Conservation (phyloP, 2,329 filamentous ascomycete genomes). For the Arachnopeziza araneosa region DNA sequence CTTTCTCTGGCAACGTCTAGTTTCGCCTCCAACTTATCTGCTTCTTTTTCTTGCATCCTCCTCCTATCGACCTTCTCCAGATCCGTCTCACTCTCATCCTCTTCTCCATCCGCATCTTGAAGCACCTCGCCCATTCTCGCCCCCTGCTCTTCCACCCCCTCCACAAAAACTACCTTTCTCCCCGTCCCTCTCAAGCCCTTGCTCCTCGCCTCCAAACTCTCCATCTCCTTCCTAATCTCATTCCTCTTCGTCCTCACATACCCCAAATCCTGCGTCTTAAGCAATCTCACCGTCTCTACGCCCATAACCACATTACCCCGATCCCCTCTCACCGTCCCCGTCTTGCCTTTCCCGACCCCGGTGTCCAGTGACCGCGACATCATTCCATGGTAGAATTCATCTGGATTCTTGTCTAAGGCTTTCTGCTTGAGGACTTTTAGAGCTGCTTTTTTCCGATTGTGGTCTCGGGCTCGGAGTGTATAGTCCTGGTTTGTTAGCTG, state of each 20-base stretch:
- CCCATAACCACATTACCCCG: slow-evolving; percentile 51
- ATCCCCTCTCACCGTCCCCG: slow-evolving; percentile 51
- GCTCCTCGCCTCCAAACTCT: slow-evolving; percentile 47
- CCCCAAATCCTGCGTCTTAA: slow-evolving; percentile 65
- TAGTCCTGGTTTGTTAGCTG: slow-evolving; percentile 47
- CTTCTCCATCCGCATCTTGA: slow-evolving; percentile 15
- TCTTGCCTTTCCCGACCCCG: slow-evolving; percentile 47
- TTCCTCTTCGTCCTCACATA: slow-evolving; percentile 60
- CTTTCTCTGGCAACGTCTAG: slow-evolving; percentile 48
- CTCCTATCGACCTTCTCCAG: slow-evolving; percentile 32
- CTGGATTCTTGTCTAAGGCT: slow-evolving; percentile 60
- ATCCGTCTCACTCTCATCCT: slow-evolving; percentile 22
- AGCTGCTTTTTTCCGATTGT: slow-evolving; percentile 58
- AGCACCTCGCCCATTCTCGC: slow-evolving; percentile 19
- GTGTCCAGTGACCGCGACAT: slow-evolving; percentile 42
- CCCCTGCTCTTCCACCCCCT: slow-evolving; percentile 24
- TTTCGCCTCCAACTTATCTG: slow-evolving; percentile 42
- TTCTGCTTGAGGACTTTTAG: slow-evolving; percentile 55
- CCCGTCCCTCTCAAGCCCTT: slow-evolving; percentile 33
- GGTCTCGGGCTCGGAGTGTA: slow-evolving; percentile 58
- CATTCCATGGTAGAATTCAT: slow-evolving; percentile 72
- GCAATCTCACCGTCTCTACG: slow-evolving; percentile 52
- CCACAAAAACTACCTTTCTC: slow-evolving; percentile 33
- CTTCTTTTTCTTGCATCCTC: slow-evolving; percentile 39
- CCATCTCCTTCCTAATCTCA: slow-evolving; percentile 52